Evolutionary conservation across 108 stramenopile species (phyloP).

Genomic region (Schizochytrium sp.): DNA sequence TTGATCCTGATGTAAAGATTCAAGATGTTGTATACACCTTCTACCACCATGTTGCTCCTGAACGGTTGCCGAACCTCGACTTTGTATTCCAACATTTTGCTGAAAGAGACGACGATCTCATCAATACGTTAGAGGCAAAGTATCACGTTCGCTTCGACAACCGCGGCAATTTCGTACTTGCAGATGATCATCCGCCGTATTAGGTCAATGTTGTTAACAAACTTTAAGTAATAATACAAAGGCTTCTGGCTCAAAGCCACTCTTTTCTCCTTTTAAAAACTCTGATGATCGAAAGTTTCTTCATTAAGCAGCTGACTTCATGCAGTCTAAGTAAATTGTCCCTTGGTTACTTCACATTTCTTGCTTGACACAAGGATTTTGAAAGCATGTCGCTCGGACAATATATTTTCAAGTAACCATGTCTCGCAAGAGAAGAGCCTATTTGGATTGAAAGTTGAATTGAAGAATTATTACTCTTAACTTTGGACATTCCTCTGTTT

Average conservation of each 20-base stretch:
- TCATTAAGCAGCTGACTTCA: too few relatives aligned
- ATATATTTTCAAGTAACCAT: too few relatives aligned
- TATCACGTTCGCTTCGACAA: conserved; percentile 44
- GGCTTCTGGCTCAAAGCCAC: neutral
- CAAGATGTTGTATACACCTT: neutral
- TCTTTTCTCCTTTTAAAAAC: too few relatives aligned
- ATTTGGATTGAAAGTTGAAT: too few relatives aligned
- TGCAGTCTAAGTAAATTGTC: too few relatives aligned
- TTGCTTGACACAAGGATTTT: too few relatives aligned
- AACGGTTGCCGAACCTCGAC: conserved; percentile 42
- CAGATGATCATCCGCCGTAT: neutral
- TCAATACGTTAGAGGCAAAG: conserved; percentile 55
- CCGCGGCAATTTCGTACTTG: neutral
- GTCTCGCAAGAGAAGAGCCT: too few relatives aligned
- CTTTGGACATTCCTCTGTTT: too few relatives aligned
- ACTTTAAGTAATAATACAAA: neutral
- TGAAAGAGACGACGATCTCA: conserved; percentile 47
- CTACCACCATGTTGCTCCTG: conserved; percentile 20
- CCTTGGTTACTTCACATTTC: too few relatives aligned
- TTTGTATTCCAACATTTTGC: conserved; percentile 51
- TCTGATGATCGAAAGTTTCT: too few relatives aligned
- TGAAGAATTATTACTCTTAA: too few relatives aligned
- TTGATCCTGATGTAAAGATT: conserved; percentile 22
- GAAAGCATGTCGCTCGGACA: too few relatives aligned
- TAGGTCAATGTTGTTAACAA: neutral